Percentiles rank a stretch among this genome's conserved stretches.
phyloP scores from a whole-genome alignment of 2,329 filamentous ascomycete genomes.

The Xylaria sp. region DNA sequence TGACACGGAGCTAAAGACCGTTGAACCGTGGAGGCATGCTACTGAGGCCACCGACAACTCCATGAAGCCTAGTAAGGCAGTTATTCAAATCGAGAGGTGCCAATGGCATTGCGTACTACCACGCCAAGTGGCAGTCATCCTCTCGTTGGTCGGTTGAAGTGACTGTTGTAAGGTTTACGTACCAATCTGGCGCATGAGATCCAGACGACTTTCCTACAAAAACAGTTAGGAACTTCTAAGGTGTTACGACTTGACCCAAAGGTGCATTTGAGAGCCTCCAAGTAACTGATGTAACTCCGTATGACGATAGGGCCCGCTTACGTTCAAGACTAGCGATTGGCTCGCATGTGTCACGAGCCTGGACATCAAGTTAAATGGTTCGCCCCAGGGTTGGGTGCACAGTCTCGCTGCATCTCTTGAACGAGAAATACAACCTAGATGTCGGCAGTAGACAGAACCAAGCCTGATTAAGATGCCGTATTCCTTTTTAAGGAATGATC shows the following conservation, averaged over 20 bases:
- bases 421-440: constrained; percentile 35
- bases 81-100: constrained; percentile 26
- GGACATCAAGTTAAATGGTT: constrained; percentile 33
- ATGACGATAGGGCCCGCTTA: constrained; percentile 36
- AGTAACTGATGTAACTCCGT: constrained; percentile 36
- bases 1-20: constrained; percentile 34
- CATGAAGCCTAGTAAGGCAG: constrained; percentile 23
- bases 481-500: constrained; percentile 39
- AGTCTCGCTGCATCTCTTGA: constrained; percentile 31
- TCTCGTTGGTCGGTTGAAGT: constrained; percentile 32
- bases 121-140: constrained; percentile 23
- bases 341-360: constrained; percentile 38
- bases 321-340: constrained; percentile 32
- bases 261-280: constrained; percentile 36
- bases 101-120: constrained; percentile 20
- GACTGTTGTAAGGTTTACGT: constrained; percentile 17
- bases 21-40: constrained; percentile 32
- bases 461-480: constrained; percentile 34
- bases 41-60: constrained; percentile 29
- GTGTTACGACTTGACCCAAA: constrained; percentile 24
- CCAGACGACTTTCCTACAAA: constrained; percentile 27
- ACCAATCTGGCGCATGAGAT: constrained; percentile 13
- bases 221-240: constrained; percentile 22
- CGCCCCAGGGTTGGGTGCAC: constrained; percentile 36
- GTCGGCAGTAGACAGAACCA: constrained; percentile 30